Evolutionary conservation across 345 rosid species (phyloP).

Genomic region (Rhodamnia rubescens): DNA sequence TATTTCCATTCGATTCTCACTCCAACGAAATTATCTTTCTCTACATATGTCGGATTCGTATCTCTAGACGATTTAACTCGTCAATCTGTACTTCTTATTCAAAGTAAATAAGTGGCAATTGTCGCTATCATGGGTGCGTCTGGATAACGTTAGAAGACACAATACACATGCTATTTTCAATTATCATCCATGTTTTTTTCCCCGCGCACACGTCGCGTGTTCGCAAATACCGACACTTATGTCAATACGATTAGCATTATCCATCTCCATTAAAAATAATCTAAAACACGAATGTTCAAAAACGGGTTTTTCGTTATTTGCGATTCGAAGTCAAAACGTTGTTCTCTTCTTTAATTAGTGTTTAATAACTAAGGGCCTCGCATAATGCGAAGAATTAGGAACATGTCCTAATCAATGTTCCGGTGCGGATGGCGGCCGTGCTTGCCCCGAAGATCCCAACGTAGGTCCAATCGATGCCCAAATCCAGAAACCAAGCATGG

Average conservation of each 20-base stretch:
- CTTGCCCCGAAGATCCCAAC: background rate
- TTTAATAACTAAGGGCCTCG: background rate
- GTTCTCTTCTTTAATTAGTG: background rate
- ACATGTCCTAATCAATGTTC: background rate
- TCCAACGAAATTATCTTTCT: background rate
- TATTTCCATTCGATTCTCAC: background rate
- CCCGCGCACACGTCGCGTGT: background rate
- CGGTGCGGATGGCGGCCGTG: background rate
- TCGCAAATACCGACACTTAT: background rate
- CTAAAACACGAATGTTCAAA: background rate
- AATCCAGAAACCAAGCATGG: background rate
- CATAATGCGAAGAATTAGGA: background rate
- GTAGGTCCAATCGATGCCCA: background rate
- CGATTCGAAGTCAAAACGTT: background rate
- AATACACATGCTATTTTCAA: background rate
- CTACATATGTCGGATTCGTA: background rate
- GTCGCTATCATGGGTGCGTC: background rate
- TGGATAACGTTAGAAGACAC: background rate
- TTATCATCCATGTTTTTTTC: background rate
- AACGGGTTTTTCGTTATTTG: background rate
- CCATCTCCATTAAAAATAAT: background rate
- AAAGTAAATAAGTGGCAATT: background rate
- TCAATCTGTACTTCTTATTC: background rate
- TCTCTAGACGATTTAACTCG: background rate
- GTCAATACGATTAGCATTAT: background rate